A percentile compares a stretch with the other conserved stretches of the same genome.
These are phyloP conservation scores for Phalaenopsis hybrid DNA, from an alignment of 116 monocot genomes.

Conservation along the genomic window DNA sequence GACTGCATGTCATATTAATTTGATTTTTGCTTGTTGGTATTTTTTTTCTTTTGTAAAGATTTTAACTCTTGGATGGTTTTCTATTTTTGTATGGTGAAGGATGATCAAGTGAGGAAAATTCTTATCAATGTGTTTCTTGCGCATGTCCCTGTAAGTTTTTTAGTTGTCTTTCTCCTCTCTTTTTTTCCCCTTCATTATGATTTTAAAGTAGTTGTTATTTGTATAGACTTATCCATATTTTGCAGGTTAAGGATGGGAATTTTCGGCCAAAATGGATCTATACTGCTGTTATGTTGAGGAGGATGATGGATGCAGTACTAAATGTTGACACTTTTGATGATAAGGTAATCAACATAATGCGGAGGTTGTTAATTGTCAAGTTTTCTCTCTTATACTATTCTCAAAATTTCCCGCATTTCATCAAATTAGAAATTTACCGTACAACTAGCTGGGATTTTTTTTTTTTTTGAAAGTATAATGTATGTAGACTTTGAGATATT, in stretches of 20 bases:
- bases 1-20: neutral
- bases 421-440: neutral
- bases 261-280: slow-evolving; percentile 85
- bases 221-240: neutral
- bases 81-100: slow-evolving; percentile 32
- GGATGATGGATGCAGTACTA: slow-evolving; percentile 94
- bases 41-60: neutral
- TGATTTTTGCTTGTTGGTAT: neutral
- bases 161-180: neutral
- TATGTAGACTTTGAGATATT: neutral
- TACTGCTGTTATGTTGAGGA: slow-evolving; percentile 88
- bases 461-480: too few species aligned
- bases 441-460: neutral
- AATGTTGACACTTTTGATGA: slow-evolving; percentile 89
- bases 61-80: slow-evolving; percentile 1
- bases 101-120: slow-evolving; percentile 52
- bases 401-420: neutral
- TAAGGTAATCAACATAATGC: slow-evolving; percentile 31
- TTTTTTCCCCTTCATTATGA: neutral
- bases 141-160: slow-evolving; percentile 70
- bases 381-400: neutral
- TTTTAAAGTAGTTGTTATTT: neutral
- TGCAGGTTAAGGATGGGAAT: slow-evolving; percentile 49
- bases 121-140: slow-evolving; percentile 87
- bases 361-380: neutral